Conservation (phyloP, 768 basidiomycete species). For the Pulveroboletus ravenelii region DNA sequence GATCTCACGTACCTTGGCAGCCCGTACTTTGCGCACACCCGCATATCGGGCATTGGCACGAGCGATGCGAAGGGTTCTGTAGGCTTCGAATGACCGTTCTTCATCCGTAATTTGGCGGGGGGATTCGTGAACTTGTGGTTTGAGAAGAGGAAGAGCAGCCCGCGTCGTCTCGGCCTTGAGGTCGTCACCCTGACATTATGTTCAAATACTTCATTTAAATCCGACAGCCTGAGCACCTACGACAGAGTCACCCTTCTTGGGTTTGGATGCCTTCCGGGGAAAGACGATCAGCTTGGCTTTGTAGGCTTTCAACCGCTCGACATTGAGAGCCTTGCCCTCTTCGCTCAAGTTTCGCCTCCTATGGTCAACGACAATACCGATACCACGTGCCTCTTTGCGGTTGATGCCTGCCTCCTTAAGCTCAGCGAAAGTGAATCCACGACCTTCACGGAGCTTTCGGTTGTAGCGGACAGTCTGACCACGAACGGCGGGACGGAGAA, state of each 20-base stretch:
- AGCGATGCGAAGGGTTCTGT: slow-evolving; percentile 78
- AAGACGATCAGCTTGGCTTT: slow-evolving; percentile 91
- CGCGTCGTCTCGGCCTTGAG: slow-evolving; percentile 77
- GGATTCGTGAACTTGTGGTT: slow-evolving; percentile 63
- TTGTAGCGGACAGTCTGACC: slow-evolving; percentile 97
- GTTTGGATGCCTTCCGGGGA: slow-evolving; percentile 92
- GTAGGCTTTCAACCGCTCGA: slow-evolving; percentile 91
- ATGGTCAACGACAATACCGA: slow-evolving; percentile 97
- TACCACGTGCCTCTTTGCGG: slow-evolving; percentile 85
- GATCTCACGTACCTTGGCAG: slow-evolving; percentile 63
- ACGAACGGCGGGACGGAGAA: slow-evolving; percentile 95
- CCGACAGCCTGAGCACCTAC: slow-evolving; percentile 42
- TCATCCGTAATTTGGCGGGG: slow-evolving; percentile 91
- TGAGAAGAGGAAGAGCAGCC: slow-evolving; percentile 59
- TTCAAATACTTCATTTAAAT: slow-evolving; percentile 3
- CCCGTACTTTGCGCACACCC: slow-evolving; percentile 82
- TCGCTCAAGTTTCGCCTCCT: slow-evolving; percentile 93
- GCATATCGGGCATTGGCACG: slow-evolving; percentile 81
- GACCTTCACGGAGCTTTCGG: slow-evolving; percentile 93
- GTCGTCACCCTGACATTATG: slow-evolving; percentile 61
- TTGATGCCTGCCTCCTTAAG: slow-evolving; percentile 95
- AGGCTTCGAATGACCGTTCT: slow-evolving; percentile 88
- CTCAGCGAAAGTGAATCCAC: slow-evolving; percentile 92
- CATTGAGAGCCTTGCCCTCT: slow-evolving; percentile 94
- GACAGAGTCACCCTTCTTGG: slow-evolving; percentile 92